Evolutionary conservation across 1,284 basidiomycete species (phyloP).

Genomic region (Stygiomarasmius scandens): DNA sequence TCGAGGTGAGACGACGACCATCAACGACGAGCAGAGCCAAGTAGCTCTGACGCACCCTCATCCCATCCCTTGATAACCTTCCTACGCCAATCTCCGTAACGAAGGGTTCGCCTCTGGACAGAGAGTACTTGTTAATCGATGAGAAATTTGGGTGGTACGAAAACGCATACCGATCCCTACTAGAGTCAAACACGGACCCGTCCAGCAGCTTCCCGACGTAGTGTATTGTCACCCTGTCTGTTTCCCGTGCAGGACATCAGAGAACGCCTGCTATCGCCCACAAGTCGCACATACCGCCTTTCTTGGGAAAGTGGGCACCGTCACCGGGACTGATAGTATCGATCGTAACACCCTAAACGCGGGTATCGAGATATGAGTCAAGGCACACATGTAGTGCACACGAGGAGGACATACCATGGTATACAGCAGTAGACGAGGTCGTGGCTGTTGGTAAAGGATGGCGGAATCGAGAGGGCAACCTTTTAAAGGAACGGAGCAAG

Average conservation of each 20-base stretch:
- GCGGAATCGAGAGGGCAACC: constrained; percentile 17
- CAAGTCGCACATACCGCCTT: constrained; percentile 42
- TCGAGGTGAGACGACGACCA: neutral
- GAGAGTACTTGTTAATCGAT: neutral
- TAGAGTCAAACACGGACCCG: constrained; percentile 73
- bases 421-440: constrained; percentile 1
- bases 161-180: constrained; percentile 60
- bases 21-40: neutral
- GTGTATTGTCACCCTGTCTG: constrained; percentile 63
- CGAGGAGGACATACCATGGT: constrained; percentile 27
- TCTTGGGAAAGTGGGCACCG: constrained; percentile 45
- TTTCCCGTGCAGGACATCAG: neutral
- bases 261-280: neutral
- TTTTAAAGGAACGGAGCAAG: neutral
- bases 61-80: constrained; percentile 91
- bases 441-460: constrained; percentile 11
- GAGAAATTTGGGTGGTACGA: neutral
- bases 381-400: neutral
- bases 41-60: constrained; percentile 66
- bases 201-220: constrained; percentile 70
- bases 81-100: constrained; percentile 77
- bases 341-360: constrained; percentile 46
- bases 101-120: constrained; percentile 60
- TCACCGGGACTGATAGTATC: constrained; percentile 46
- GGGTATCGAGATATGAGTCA: neutral